Conservation (phyloP, 768 basidiomycete genomes). For the Tylopilus felleus region DNA sequence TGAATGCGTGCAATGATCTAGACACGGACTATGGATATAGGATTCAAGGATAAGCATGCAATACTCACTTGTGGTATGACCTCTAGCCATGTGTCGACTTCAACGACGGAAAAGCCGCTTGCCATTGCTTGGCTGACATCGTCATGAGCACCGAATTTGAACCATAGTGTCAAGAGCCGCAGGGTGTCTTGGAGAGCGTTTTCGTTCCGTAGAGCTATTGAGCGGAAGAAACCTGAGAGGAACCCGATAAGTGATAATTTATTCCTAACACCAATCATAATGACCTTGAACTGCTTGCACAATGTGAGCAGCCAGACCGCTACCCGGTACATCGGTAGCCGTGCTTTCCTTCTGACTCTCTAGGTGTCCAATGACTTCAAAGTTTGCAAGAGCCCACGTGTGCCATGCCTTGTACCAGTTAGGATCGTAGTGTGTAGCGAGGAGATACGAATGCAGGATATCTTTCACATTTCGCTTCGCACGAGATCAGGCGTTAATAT, state of each 20-base stretch:
- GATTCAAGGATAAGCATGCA: background rate
- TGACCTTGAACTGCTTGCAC: constrained; percentile 91
- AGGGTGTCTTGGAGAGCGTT: constrained; percentile 94
- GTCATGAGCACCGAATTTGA: constrained; percentile 90
- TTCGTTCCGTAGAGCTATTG: constrained; percentile 84
- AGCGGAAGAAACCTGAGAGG: constrained; percentile 85
- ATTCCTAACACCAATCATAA: background rate
- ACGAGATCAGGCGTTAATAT: constrained; percentile 9
- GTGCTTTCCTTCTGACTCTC: constrained; percentile 62
- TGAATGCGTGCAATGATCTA: constrained; percentile 99
- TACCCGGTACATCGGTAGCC: constrained; percentile 54
- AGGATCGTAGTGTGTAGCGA: constrained; percentile 88
- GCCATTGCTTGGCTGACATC: constrained; percentile 89
- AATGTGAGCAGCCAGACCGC: constrained; percentile 73
- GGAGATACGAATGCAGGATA: constrained; percentile 78
- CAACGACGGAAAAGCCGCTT: constrained; percentile 82
- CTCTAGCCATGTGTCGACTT: constrained; percentile 97
- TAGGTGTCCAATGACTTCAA: constrained; percentile 83
- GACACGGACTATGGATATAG: background rate
- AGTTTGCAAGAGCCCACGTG: constrained; percentile 95
- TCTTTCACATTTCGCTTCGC: constrained; percentile 71
- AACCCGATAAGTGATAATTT: constrained; percentile 8
- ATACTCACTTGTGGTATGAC: constrained; percentile 88
- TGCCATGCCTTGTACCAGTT: constrained; percentile 99
- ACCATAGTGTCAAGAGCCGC: constrained; percentile 92